Percentiles rank a stretch among this genome's conserved stretches.
phyloP scores from a whole-genome alignment of 176 grass and related monocot species.

The Alopecurus myosuroides region DNA sequence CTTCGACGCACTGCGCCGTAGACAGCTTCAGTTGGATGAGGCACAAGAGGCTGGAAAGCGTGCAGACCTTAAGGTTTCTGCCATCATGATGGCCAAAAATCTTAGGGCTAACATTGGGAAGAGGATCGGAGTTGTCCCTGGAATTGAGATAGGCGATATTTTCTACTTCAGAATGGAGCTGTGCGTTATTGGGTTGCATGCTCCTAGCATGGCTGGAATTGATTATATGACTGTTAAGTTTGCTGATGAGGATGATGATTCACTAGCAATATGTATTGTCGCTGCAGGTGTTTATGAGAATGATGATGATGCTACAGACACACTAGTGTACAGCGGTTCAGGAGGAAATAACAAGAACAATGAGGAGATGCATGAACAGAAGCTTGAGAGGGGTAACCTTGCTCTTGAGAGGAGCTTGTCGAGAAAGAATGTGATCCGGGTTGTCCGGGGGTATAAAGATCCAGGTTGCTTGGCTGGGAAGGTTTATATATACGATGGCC shows the following conservation, averaged over 20 bases:
- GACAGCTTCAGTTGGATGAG: slow-evolving; percentile 78
- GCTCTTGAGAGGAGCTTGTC: slow-evolving; percentile 75
- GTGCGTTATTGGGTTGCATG: slow-evolving; percentile 75
- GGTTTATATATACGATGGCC: slow-evolving; percentile 94
- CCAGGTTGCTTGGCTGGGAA: slow-evolving; percentile 50
- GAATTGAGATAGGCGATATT: slow-evolving; percentile 84
- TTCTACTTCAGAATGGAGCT: slow-evolving; percentile 96
- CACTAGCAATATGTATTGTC: slow-evolving; percentile 86
- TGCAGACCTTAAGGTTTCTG: slow-evolving; percentile 63
- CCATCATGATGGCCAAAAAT: slow-evolving; percentile 54
- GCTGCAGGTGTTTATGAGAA: slow-evolving; percentile 89
- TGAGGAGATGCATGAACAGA: slow-evolving; percentile 70
- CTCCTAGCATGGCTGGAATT: slow-evolving; percentile 88
- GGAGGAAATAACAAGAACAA: slow-evolving; percentile 64
- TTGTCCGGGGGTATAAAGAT: slow-evolving; percentile 79
- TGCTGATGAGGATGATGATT: slow-evolving; percentile 64
- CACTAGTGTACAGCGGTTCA: slow-evolving; percentile 73
- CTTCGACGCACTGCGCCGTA: slow-evolving; percentile 78
- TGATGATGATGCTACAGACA: slow-evolving; percentile 71
- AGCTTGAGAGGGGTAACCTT: slow-evolving; percentile 89
- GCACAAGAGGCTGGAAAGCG: slow-evolving; percentile 54
- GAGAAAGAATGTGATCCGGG: slow-evolving; percentile 75
- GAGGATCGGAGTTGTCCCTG: slow-evolving; percentile 63
- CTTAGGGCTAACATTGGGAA: slow-evolving; percentile 65
- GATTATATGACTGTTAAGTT: slow-evolving; percentile 77